Conservation (phyloP, 257 asterid species). For the Petrea volubilis region DNA sequence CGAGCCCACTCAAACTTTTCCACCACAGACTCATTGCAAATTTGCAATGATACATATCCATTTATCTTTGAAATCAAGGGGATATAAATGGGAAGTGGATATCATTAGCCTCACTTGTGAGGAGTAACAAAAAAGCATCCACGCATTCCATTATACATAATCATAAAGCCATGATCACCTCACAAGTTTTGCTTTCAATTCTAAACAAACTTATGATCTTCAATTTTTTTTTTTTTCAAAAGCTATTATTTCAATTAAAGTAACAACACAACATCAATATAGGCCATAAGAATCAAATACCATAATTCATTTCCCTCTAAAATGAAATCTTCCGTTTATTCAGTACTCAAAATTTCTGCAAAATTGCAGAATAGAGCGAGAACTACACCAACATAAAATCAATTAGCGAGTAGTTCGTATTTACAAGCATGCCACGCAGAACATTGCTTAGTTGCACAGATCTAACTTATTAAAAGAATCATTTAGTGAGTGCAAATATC, state of each 20-base stretch:
- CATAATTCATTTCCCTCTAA: slow-evolving; percentile 27
- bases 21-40: no score
- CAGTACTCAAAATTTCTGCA: slow-evolving; percentile 7
- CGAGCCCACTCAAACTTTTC: no score
- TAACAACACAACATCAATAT: no score
- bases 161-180: not conserved
- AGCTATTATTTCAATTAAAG: no score
- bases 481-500: slow-evolving; percentile 16
- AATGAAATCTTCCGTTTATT: slow-evolving; percentile 14
- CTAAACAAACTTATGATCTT: no score
- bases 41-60: not conserved
- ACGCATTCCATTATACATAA: not conserved
- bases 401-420: slow-evolving; percentile 18
- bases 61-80: not conserved
- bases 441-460: slow-evolving; percentile 13
- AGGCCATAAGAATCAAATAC: no score
- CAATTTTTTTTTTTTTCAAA: no score
- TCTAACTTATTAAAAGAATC: slow-evolving; percentile 20
- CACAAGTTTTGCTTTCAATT: not conserved
- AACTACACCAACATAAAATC: not conserved
- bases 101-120: not conserved
- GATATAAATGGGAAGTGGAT: not conserved
- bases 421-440: slow-evolving; percentile 32
- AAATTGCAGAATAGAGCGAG: slow-evolving; percentile 1
- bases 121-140: not conserved